phyloP scores from a whole-genome alignment of 805 yeast species.

The Starmerella potacharoeniae region DNA sequence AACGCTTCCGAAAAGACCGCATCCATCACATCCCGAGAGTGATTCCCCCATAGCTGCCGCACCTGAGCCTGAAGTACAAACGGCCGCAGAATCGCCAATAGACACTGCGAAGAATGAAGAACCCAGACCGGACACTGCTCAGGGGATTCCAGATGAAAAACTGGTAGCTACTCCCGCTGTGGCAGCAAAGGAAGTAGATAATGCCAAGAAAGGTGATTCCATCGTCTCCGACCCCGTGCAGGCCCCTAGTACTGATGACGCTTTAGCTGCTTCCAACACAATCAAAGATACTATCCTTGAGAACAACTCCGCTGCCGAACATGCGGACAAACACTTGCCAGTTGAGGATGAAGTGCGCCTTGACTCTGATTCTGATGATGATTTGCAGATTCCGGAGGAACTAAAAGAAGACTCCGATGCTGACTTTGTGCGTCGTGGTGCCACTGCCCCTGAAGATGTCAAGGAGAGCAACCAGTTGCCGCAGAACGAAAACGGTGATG shows the following conservation, averaged over 20 bases:
- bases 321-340: not conserved
- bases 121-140: too few relatives aligned
- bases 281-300: not conserved
- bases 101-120: not conserved
- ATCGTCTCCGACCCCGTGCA: too few relatives aligned
- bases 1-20: not conserved
- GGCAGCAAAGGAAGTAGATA: too few relatives aligned
- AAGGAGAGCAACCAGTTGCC: not conserved
- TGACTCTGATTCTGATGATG: not conserved
- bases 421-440: not conserved
- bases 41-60: not conserved
- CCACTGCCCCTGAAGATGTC: not conserved
- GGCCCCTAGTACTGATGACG: too few relatives aligned
- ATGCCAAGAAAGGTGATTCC: too few relatives aligned
- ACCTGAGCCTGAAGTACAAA: too few relatives aligned
- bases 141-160: too few relatives aligned
- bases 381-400: not conserved
- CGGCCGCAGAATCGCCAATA: not conserved
- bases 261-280: not conserved
- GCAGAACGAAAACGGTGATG: not conserved
- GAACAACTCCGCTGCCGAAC: too few relatives aligned
- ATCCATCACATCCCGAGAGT: not conserved
- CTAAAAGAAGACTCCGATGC: not conserved
- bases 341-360: not conserved
- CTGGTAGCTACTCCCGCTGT: too few relatives aligned